Conservation (phyloP, 768 basidiomycete species). For the Lentinula detonsa region DNA sequence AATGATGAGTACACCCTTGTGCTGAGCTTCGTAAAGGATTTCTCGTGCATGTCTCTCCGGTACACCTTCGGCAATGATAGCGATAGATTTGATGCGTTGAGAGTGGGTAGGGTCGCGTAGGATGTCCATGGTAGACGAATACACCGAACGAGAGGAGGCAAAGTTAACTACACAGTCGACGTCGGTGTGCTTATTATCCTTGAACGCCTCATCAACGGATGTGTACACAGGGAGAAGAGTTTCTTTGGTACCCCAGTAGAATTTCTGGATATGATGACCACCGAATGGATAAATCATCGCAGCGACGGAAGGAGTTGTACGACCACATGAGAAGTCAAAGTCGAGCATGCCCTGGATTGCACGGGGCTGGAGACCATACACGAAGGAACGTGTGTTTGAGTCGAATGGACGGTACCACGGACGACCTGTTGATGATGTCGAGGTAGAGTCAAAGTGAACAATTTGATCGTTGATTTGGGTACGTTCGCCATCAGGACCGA, state of each 20-base stretch:
- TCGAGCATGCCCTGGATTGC: slow-evolving; percentile 97
- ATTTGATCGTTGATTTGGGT: slow-evolving; percentile 86
- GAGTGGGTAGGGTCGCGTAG: slow-evolving; percentile 83
- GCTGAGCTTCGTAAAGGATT: slow-evolving; percentile 83
- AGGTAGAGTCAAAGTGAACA: slow-evolving; percentile 71
- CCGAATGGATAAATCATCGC: slow-evolving; percentile 99
- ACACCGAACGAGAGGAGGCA: slow-evolving; percentile 89
- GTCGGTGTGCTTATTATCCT: slow-evolving; percentile 78
- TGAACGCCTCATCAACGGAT: slow-evolving; percentile 21
- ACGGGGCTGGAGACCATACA: slow-evolving; percentile 97
- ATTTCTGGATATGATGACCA: slow-evolving; percentile 99
- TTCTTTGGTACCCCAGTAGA: slow-evolving; percentile 99
- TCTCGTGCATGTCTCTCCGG: slow-evolving; percentile 97
- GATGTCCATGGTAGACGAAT: slow-evolving; percentile 90
- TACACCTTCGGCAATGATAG: slow-evolving; percentile 97
- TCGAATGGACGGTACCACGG: slow-evolving; percentile 92
- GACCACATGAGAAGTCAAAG: slow-evolving; percentile 98
- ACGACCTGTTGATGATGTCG: slow-evolving; percentile 29
- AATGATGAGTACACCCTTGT: slow-evolving; percentile 82
- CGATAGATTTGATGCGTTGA: slow-evolving; percentile 60
- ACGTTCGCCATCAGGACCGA: slow-evolving; percentile 27
- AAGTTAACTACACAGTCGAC: slow-evolving; percentile 99
- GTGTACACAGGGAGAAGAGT: slow-evolving; percentile 98
- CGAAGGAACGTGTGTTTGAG: slow-evolving; percentile 89
- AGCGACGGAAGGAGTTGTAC: slow-evolving; percentile 84